Percentiles rank a stretch among this genome's conserved stretches.
Evolutionary conservation across 441 rosid genomes (phyloP).

Genomic region (Sinapis alba): DNA sequence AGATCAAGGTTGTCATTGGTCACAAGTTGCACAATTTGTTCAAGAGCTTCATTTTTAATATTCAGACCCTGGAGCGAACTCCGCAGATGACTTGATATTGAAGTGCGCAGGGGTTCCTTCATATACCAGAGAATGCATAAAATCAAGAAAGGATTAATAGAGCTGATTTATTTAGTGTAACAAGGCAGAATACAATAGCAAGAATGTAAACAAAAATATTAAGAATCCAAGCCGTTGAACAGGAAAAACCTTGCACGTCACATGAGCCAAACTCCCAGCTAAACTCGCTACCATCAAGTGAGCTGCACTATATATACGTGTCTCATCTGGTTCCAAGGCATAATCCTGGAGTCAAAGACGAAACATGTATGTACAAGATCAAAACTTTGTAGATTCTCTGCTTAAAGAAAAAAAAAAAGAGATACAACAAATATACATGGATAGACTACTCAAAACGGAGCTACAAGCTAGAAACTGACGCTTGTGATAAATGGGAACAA

Average conservation of each 20-base stretch:
- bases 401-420: neutral
- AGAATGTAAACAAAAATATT: slow-evolving; percentile 10
- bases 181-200: slow-evolving; percentile 6
- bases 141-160: slow-evolving; percentile 13
- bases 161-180: slow-evolving; percentile 8
- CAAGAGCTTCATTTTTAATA: slow-evolving; percentile 68
- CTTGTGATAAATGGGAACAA: neutral
- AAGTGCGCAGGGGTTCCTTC: slow-evolving; percentile 93
- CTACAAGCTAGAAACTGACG: neutral
- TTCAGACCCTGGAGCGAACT: slow-evolving; percentile 73
- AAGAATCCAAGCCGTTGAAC: slow-evolving; percentile 22
- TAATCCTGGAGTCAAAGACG: slow-evolving; percentile 65
- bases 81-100: slow-evolving; percentile 89
- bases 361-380: neutral
- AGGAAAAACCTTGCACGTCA: slow-evolving; percentile 91
- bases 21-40: slow-evolving; percentile 94
- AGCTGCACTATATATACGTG: slow-evolving; percentile 90
- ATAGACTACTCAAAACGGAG: neutral
- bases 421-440: neutral
- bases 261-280: slow-evolving; percentile 99
- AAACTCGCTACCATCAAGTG: slow-evolving; percentile 99
- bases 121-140: slow-evolving; percentile 31
- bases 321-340: slow-evolving; percentile 91
- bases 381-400: neutral
- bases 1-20: slow-evolving; percentile 99